Conservation (phyloP, 352 stramenopile genomes). For the Porosira glacialis region DNA sequence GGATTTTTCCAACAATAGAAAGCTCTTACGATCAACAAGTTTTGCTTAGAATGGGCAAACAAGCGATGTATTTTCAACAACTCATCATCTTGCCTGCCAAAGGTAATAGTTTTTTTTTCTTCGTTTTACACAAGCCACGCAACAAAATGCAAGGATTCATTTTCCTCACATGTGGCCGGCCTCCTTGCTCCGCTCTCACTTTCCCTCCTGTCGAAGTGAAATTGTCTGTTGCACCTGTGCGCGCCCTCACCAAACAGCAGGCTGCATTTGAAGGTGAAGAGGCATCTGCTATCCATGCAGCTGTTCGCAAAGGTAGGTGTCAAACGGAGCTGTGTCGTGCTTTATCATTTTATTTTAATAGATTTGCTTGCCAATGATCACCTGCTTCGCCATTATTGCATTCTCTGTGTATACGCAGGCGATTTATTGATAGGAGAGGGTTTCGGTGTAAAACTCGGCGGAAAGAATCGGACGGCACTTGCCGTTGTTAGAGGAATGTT, state of each 20-base stretch:
- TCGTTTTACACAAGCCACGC: too few species aligned
- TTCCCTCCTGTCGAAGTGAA: slow-evolving; percentile 71
- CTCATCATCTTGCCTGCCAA: too few species aligned
- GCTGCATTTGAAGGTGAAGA: slow-evolving; percentile 67
- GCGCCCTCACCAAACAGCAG: slow-evolving; percentile 63
- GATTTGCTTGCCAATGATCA: too few species aligned
- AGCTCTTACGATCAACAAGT: slow-evolving; percentile 24
- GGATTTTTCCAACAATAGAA: slow-evolving; percentile 26
- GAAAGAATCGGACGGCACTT: slow-evolving; percentile 66
- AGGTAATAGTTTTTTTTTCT: too few species aligned
- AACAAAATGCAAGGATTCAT: too few species aligned
- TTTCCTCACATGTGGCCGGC: too few species aligned
- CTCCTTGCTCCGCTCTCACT: too few species aligned
- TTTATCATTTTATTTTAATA: too few species aligned
- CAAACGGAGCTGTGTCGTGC: too few species aligned
- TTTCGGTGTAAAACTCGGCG: slow-evolving; percentile 71
- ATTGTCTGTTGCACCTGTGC: slow-evolving; percentile 66
- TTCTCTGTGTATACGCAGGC: too few species aligned
- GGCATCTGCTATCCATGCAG: slow-evolving; percentile 68
- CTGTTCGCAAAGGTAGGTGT: slow-evolving; percentile 79
- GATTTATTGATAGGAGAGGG: slow-evolving; percentile 66
- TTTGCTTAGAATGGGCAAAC: slow-evolving; percentile 12
- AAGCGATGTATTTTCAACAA: slow-evolving; percentile 67
- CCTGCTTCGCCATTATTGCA: too few species aligned
- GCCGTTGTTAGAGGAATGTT: slow-evolving; percentile 71